A percentile compares a stretch with the other conserved stretches of the same genome.
Conservation (phyloP, 208 protist genomes). For the Angomonas desouzai region DNA sequence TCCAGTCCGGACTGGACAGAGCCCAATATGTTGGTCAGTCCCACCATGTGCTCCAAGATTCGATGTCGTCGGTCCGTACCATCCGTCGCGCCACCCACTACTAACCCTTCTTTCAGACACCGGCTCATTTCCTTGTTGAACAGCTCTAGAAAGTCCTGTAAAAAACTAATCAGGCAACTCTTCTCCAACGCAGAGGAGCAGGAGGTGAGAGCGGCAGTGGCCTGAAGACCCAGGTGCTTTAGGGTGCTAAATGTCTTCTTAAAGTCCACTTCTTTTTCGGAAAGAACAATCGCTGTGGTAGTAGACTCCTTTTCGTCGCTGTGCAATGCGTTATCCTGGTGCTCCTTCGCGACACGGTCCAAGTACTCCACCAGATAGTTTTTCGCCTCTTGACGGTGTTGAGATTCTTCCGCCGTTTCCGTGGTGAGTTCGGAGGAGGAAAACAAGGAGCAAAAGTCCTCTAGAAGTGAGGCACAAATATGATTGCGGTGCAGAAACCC, state of each 20-base stretch:
- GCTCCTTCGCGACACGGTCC: neutral
- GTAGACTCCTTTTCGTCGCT: neutral
- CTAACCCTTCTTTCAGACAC: too few relatives aligned
- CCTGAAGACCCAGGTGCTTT: neutral
- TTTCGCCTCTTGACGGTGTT: neutral
- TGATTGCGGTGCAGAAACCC: neutral
- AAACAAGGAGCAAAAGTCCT: neutral
- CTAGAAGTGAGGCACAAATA: neutral
- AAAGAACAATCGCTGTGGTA: neutral
- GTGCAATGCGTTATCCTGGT: neutral
- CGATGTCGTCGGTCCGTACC: neutral
- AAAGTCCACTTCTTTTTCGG: neutral
- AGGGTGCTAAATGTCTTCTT: neutral
- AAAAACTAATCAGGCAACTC: neutral
- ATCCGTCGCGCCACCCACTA: too few relatives aligned
- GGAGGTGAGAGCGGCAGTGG: neutral
- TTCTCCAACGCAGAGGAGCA: neutral
- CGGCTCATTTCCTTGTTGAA: neutral
- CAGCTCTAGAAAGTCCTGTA: neutral
- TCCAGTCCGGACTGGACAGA: neutral
- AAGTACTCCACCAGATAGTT: neutral
- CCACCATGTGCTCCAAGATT: neutral
- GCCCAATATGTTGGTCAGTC: neutral
- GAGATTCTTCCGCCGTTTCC: neutral
- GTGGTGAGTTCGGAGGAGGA: neutral